phyloP scores from a whole-genome alignment of 1,284 basidiomycete species.

The Ceratobasidium theobromae region DNA sequence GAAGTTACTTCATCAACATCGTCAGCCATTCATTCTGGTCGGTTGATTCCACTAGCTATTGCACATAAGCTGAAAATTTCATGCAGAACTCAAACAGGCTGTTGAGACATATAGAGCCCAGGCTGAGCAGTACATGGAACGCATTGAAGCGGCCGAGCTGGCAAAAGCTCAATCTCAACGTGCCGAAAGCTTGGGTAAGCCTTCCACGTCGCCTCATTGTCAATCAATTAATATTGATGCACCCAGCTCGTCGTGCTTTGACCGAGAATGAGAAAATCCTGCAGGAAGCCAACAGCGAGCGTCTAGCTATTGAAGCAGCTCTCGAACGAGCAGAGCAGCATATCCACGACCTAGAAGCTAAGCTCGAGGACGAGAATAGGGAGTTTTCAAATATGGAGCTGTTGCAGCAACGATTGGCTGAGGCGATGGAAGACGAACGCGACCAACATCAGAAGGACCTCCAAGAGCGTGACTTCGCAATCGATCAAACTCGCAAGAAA shows the following conservation, averaged over 20 bases:
- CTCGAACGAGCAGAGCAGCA: slow-evolving; percentile 57
- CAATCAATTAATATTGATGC: neutral
- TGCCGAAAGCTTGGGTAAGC: slow-evolving; percentile 62
- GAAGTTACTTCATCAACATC: slow-evolving; percentile 63
- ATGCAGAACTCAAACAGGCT: slow-evolving; percentile 61
- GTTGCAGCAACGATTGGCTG: slow-evolving; percentile 63
- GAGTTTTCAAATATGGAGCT: slow-evolving; percentile 67
- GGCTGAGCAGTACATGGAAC: slow-evolving; percentile 58
- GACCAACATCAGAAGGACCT: slow-evolving; percentile 75
- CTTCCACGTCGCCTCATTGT: neutral
- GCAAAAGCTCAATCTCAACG: slow-evolving; percentile 64
- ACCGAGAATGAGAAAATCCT: slow-evolving; percentile 64
- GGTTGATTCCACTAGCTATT: slow-evolving; percentile 31
- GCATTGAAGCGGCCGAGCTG: slow-evolving; percentile 71
- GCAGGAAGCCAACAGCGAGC: slow-evolving; percentile 55
- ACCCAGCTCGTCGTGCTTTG: slow-evolving; percentile 59
- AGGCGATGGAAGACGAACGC: slow-evolving; percentile 74
- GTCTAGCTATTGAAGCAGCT: slow-evolving; percentile 55
- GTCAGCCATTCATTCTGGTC: slow-evolving; percentile 61
- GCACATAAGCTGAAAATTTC: neutral
- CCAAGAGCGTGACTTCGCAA: slow-evolving; percentile 70
- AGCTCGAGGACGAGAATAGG: slow-evolving; percentile 66
- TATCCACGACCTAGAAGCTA: slow-evolving; percentile 61
- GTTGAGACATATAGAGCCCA: slow-evolving; percentile 68
- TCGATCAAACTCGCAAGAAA: slow-evolving; percentile 78